Evolutionary conservation across 129 eudicot species (phyloP).

Genomic region (Flaveria ramosissima): DNA sequence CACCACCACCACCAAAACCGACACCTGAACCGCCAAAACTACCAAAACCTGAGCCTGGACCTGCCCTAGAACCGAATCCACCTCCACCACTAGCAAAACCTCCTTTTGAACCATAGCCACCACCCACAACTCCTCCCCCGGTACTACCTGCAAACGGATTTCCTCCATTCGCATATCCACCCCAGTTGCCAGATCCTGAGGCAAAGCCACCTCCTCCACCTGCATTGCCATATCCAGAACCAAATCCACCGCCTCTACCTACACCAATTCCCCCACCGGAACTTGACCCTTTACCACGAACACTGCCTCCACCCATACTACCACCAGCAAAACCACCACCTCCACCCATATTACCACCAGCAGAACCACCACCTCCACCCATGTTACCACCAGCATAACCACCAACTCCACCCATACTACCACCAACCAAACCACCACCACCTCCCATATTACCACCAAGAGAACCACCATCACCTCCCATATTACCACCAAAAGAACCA

Average conservation of each 20-base stretch:
- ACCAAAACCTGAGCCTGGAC: conserved; percentile 34
- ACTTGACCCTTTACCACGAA: background rate
- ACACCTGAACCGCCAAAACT: conserved; percentile 30
- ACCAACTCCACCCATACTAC: background rate
- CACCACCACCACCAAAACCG: conserved; percentile 12
- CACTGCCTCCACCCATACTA: conserved; percentile 21
- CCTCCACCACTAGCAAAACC: conserved; percentile 36
- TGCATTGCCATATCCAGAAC: conserved; percentile 22
- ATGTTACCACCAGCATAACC: conserved; percentile 17
- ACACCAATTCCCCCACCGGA: conserved; percentile 16
- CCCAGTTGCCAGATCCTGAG: conserved; percentile 38
- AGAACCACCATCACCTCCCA: conserved; percentile 19
- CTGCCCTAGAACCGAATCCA: conserved; percentile 26
- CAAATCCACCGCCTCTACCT: conserved; percentile 17
- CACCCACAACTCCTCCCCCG: conserved; percentile 28
- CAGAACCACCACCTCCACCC: conserved; percentile 18
- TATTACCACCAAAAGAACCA: conserved; percentile 22
- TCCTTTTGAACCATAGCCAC: conserved; percentile 39
- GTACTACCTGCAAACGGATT: conserved; percentile 28
- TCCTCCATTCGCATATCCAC: conserved; percentile 40
- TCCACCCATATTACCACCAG: conserved; percentile 16
- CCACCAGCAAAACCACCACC: conserved; percentile 17
- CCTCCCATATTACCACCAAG: conserved; percentile 29
- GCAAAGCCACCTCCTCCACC: conserved; percentile 34
- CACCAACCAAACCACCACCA: conserved; percentile 21